Evolutionary conservation across 352 stramenopile genomes (phyloP).

Genomic region (Thalassiosira livingstoniorum): DNA sequence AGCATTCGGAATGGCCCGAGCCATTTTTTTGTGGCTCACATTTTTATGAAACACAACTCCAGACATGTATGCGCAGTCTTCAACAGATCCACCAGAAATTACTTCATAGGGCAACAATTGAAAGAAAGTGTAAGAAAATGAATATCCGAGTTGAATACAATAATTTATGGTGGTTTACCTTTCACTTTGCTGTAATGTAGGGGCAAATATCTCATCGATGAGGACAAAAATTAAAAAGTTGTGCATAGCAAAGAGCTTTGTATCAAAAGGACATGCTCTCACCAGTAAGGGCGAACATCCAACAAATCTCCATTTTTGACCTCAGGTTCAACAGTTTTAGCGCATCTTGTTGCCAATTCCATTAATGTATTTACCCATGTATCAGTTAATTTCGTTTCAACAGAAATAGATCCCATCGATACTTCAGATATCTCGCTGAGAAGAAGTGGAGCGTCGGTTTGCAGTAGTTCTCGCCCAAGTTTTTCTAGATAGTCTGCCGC

Average conservation of each 20-base stretch:
- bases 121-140: no score
- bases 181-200: no score
- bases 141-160: no score
- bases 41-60: conserved; percentile 96
- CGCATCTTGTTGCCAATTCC: conserved; percentile 78
- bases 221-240: no score
- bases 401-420: conserved; percentile 17
- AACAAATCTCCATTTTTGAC: conserved; percentile 83
- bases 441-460: conserved; percentile 74
- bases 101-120: conserved; percentile 54
- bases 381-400: conserved; percentile 49
- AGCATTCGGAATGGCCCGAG: conserved; percentile 91
- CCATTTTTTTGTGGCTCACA: conserved; percentile 96
- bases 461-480: conserved; percentile 73
- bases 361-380: conserved; percentile 83
- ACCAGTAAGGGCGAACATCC: conserved; percentile 87
- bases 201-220: no score
- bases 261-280: no score
- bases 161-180: no score
- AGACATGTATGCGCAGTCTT: conserved; percentile 94
- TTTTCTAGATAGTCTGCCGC: conserved; percentile 82
- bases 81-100: conserved; percentile 87
- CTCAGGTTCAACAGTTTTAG: conserved; percentile 80
- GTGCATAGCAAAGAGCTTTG: no score
- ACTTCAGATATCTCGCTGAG: conserved; percentile 65